Evolutionary conservation across 768 basidiomycete species (phyloP), one percentile per base, ranked within the genome.

Genomic region (Russula foetens): DNA sequence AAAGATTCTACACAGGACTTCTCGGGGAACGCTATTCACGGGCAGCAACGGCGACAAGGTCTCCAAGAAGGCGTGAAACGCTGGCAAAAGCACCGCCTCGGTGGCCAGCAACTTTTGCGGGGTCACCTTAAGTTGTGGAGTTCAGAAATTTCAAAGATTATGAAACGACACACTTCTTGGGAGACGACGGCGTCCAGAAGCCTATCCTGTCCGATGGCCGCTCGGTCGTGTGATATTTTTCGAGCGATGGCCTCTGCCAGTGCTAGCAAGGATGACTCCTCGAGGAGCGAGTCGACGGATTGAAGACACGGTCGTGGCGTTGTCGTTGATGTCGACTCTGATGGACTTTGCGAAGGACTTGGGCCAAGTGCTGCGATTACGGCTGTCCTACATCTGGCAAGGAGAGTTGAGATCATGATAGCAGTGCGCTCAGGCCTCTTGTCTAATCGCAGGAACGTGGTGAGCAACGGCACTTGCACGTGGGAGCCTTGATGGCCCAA

Each of bases 121-220:
- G 19, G 41, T 23, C 15, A 38, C 38, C 21, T 49, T 19, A 28
- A 52, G 58, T 44, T 1, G 29, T 21, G 35, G 28, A 59, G 14
- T 48, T 38, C 35, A 60, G 31, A 5, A 23, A 4, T 9, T 33
- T 19, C 35, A 11, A 28, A 23, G 52, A 47, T 21, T 19, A 44
- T 15, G 33, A 59, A 59, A 46, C 15, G 53, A 60, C 46, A 47
- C 46, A 54, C 59, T 54, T 54, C 46, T 41, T 48, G 53, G 3
- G 59, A 39, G 33, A 53, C 1, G 19, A 41, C 23, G 19, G 52
- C n/a, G 17, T 54, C 59, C 23, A 41, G 35, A 39, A 43, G 17
- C 21, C 35, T 19, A 38, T 31, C 52, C 46, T 33, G 53, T n/a
- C 59, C 35, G 4, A 47, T 39, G 33, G n/a, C 21, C 9, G 28